Base-by-base conservation (phyloP, 352 stramenopile species). In the Thraustochytrium striatum region DNA sequence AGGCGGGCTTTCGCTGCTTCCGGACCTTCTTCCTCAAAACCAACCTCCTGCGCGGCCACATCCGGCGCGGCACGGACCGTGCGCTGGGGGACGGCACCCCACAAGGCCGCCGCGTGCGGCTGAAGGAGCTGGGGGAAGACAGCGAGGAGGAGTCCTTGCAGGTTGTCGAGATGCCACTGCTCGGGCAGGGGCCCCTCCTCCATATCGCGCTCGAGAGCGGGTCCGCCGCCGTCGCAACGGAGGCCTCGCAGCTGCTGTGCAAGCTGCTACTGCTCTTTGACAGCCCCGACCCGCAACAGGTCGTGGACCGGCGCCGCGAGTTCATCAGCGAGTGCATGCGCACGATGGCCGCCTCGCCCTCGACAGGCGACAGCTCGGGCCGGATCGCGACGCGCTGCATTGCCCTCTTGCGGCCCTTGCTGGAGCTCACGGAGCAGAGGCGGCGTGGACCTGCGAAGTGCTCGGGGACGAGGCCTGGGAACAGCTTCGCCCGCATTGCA, bases 201-300 rank as follows among this genome's bases (percentile, higher is more conserved):
- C 39, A 50, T 47, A 35, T 79, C 5, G 69, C 69, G 38, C 53
- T 79, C 3, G 47, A 79, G 19, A 28, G 28, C 8, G 11, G 30
- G 25, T 33, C 39, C 25, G 52, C 52, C 7, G 35, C 33, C 7
- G 53, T 50, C 2, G 50, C 69, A 1, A 7, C n/a, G 16, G 32
- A 36, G 1, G 69, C 69, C n/a, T 47, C 69, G 52, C 35, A 44
- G 11, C 47, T 72, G 50, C 69, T 79, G n/a, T 61, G 69, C 69
- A 7, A 52, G 21, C 35, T 79, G 35, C 69, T 72, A 16, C 50
- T 69, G 47, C 47, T 55, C 16, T 55, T 55, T 55, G 16, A 16
- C 47, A 25, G 16, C 25, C 25, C 47, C 16, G 16, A 21, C 16
- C 16, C 16, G 21, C 1, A 75, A 5, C 32, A 21, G 8, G 7